Percentiles rank a stretch among this genome's conserved stretches.
These are phyloP conservation scores for Cerrena zonata DNA, from an alignment of 1,284 basidiomycete genomes.

Conservation along the genomic window DNA sequence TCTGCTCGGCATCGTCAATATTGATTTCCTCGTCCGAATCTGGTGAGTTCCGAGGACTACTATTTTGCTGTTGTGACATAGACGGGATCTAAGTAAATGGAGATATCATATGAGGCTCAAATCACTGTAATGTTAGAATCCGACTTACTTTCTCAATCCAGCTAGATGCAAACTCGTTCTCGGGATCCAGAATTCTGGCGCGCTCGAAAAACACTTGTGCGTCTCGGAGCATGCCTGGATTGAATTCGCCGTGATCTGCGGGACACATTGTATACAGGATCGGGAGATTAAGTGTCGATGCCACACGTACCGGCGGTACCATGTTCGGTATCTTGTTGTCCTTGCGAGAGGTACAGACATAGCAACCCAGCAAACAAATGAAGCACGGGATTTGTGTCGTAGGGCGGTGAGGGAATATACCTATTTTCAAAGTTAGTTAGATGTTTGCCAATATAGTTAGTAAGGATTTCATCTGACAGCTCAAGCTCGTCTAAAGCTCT, in stretches of 20 bases:
- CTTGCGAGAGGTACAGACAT: constrained; percentile 54
- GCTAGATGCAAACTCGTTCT: constrained; percentile 46
- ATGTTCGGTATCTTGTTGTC: neutral
- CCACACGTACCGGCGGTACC: neutral
- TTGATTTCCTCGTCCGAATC: constrained; percentile 34
- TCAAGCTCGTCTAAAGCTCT: constrained; percentile 81
- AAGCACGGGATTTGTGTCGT: constrained; percentile 71
- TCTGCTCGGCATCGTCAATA: constrained; percentile 20
- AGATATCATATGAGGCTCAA: constrained; percentile 2
- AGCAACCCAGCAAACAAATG: constrained; percentile 80
- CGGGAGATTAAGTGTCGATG: neutral
- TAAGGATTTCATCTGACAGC: no score
- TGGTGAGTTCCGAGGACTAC: constrained; percentile 31
- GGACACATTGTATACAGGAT: constrained; percentile 9
- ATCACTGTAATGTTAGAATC: neutral
- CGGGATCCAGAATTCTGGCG: constrained; percentile 51
- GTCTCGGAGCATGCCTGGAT: constrained; percentile 42
- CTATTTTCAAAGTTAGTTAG: constrained; percentile 41
- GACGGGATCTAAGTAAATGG: constrained; percentile 15
- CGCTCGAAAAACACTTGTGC: constrained; percentile 63
- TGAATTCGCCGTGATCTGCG: constrained; percentile 17
- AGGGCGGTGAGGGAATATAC: constrained; percentile 80
- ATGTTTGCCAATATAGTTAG: no score
- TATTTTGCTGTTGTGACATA: constrained; percentile 5
- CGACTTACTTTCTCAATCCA: constrained; percentile 49